Conservation (phyloP, 2,329 filamentous ascomycete genomes). For the Pezicula rhizophila region DNA sequence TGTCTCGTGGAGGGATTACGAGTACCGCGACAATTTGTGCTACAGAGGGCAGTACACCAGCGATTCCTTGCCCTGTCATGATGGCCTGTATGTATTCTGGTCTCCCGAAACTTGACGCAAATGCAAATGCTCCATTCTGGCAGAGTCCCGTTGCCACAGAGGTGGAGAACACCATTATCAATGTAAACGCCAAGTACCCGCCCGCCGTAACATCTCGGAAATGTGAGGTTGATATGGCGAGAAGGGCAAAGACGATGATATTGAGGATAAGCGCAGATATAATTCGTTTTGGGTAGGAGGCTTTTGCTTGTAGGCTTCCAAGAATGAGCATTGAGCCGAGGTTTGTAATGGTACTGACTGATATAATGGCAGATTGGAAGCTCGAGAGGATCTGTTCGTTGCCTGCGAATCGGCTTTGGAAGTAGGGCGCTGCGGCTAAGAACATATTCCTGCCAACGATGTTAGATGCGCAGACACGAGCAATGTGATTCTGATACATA, state of each 20-base stretch:
- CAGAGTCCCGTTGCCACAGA: slow-evolving; percentile 77
- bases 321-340: slow-evolving; percentile 70
- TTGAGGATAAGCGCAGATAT: slow-evolving; percentile 71
- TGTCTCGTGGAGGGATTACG: slow-evolving; percentile 45
- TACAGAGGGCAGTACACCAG: slow-evolving; percentile 81
- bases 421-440: slow-evolving; percentile 89
- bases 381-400: slow-evolving; percentile 67
- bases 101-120: slow-evolving; percentile 76
- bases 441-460: slow-evolving; percentile 80
- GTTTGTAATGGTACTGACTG: slow-evolving; percentile 80
- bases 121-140: slow-evolving; percentile 93
- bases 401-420: slow-evolving; percentile 71
- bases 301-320: slow-evolving; percentile 71
- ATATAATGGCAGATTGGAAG: slow-evolving; percentile 86
- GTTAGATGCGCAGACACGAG: background rate
- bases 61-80: slow-evolving; percentile 90
- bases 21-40: slow-evolving; percentile 83
- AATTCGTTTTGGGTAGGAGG: slow-evolving; percentile 86
- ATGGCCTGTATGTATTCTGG: slow-evolving; percentile 92
- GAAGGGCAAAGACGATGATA: slow-evolving; percentile 65
- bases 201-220: slow-evolving; percentile 56
- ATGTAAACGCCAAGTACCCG: slow-evolving; percentile 73
- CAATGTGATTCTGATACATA: slow-evolving; percentile 37
- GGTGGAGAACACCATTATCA: slow-evolving; percentile 74
- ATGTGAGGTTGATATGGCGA: slow-evolving; percentile 72